Evolutionary conservation across 164 flowering plant genomes (phyloP), one percentile per base, ranked within the genome.

Genomic region (Chimonanthus praecox): DNA sequence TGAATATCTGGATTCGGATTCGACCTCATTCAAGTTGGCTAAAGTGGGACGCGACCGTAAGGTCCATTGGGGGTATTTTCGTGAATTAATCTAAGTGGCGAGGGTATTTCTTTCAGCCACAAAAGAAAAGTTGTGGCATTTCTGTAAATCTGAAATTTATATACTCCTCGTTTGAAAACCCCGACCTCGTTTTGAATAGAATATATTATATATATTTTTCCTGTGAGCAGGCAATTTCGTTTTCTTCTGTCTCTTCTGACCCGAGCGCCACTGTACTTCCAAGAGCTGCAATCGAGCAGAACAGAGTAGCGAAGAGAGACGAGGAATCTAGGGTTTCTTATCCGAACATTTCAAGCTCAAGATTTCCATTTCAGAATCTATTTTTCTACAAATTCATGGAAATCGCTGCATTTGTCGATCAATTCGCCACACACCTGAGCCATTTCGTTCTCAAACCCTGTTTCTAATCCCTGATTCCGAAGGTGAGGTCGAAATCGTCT

Each of bases 301-400:
- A 44, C 18, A 65, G 68, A 66, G 47, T 0, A 54, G n/a, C 4
- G 15, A 3, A 66, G 33, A 4, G 8, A 11, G 21, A 10, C 6
- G 6, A 21, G n/a, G 2, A 66, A 60, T 67, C 47, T 71, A 76
- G 74, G 78, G 78, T 76, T 76, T 66, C 62, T 48, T 4, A 43
- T 54, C 15, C 44, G n/a, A 43, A 62, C 18, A 10, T 58, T 69
- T 16, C 47, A 43, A 49, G 43, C 10, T 66, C 48, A n/a, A 11
- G n/a, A 45, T 13, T 66, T 5, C 13, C 33, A n/a, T 49, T 62
- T 7, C 15, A 48, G 16, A 46, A 16, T 10, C 43, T 46, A 50
- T 1, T 65, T 66, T 18, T 4, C 15, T 47, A 9, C 50, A 65
- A 69, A 64, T 58, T 64, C 78, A 72, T 72, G 72, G 72, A 68